Evolutionary conservation across 768 basidiomycete species (phyloP), one percentile per base, ranked within the genome.

Genomic region (Fomitopsis pulvina): DNA sequence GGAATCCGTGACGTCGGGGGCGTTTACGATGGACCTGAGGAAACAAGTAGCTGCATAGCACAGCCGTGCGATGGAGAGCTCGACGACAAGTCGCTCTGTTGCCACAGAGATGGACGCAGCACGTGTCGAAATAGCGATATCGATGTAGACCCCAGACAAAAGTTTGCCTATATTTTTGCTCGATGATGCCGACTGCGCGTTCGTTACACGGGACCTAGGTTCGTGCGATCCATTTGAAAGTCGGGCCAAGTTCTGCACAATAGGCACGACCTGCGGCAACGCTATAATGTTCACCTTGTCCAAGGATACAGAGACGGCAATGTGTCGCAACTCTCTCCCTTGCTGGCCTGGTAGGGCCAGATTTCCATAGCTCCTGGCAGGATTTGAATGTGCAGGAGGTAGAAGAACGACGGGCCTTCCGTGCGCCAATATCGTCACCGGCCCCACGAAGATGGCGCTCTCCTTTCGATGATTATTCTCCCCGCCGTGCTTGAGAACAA

Each of bases 41-140:
- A 77, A 52, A 12, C 64, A 48, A 14, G 68, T 71, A 4, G 72
- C 71, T 9, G 65, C 62, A 34, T 67, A 60, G 46, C 69, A 72
- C 9, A 77, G 51, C 11, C 63, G 64, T 2, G 70, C 65, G 22
- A 77, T 59, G 14, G 75, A 76, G 48, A 83, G 72, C 46, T 85
- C 86, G 48, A 87, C 75, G 16, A 78, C 69, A 25, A 90, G 69
- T 57, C 81, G 87, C 59, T 84, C 83, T 6, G 86, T 85, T 4
- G 78, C 81, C 7, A 85, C 85, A 48, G 75, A 77, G n/a, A 86
- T 58, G 24, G 71, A 71, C 38, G 85, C 54, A 7, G 61, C 68
- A 6, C 66, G 69, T 42, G 83, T 56, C 29, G 66, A 66, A 5
- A 76, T 60, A 4, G 73, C 63, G 11, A 76, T 38, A 45, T 80